Conservation (phyloP, 345 rosid genomes). For the Syzygium grande region DNA sequence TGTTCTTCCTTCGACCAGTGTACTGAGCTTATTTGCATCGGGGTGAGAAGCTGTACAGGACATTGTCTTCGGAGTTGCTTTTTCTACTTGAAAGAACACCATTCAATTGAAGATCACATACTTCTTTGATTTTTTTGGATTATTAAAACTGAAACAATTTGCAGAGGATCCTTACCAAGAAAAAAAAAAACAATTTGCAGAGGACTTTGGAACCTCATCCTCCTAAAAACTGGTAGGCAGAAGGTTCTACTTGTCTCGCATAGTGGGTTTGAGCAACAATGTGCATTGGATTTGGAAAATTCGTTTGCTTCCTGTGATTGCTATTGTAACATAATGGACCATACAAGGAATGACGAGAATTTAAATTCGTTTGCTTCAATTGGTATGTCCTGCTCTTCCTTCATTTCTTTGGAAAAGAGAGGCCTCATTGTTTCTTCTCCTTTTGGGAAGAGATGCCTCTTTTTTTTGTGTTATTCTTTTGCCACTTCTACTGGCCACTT, state of each 20-base stretch:
- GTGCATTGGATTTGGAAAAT: not conserved
- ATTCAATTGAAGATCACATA: not conserved
- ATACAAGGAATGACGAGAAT: not conserved
- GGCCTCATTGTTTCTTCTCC: not conserved
- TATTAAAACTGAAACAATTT: not conserved
- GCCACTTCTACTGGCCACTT: not conserved
- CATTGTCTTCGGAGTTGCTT: not conserved
- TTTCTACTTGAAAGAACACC: not conserved
- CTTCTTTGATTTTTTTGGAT: not conserved
- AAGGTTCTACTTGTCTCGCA: not conserved
- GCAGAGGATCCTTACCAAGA: too few relatives aligned
- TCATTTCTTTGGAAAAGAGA: not conserved
- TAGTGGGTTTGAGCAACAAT: not conserved
- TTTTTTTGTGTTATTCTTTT: not conserved
- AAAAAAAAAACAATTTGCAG: not conserved
- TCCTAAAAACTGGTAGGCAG: not conserved
- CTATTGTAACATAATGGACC: not conserved
- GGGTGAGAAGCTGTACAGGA: constrained; percentile 1
- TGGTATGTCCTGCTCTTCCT: not conserved
- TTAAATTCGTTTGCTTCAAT: not conserved
- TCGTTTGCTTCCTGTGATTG: not conserved
- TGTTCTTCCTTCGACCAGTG: not conserved
- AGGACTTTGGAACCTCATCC: not conserved
- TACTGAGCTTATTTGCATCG: not conserved
- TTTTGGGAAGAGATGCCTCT: not conserved